A percentile compares a stretch with the other conserved stretches of the same genome.
Evolutionary conservation across 2,329 filamentous ascomycete species (phyloP).

Genomic region (Akanthomyces dipterigenus): DNA sequence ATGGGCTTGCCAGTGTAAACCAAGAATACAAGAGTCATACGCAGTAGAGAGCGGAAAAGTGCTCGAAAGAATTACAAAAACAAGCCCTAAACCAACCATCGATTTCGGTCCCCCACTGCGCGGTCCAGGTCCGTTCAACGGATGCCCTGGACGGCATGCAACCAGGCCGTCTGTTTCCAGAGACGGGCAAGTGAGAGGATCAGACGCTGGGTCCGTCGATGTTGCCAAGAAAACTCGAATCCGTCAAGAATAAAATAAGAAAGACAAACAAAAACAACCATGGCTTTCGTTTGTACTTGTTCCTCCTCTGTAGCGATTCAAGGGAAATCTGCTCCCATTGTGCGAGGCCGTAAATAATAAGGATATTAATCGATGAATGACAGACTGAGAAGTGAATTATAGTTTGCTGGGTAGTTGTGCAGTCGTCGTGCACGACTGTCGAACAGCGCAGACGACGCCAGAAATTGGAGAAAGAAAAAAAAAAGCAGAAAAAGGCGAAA

Average conservation of each 20-base stretch:
- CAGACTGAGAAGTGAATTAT: constrained; percentile 35
- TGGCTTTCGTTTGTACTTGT: constrained; percentile 6
- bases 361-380: constrained; percentile 25
- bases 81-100: constrained; percentile 2
- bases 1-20: not conserved
- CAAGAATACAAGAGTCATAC: not conserved
- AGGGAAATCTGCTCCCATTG: constrained; percentile 3
- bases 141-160: constrained; percentile 8
- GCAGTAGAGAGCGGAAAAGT: not conserved
- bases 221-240: constrained; percentile 1
- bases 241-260: not conserved
- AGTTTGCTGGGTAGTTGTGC: constrained; percentile 19
- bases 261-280: not conserved
- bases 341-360: constrained; percentile 12
- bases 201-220: constrained; percentile 8
- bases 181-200: constrained; percentile 9
- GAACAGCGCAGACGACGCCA: not conserved
- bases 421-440: not conserved
- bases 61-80: not conserved
- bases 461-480: constrained; percentile 14
- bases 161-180: constrained; percentile 13
- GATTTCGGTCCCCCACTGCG: constrained; percentile 5
- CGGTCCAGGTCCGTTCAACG: constrained; percentile 11
- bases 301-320: constrained; percentile 7
- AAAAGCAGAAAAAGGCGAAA: constrained; percentile 17